Conservation (phyloP, 2,329 filamentous ascomycete species). For the Botrytis tulipae region DNA sequence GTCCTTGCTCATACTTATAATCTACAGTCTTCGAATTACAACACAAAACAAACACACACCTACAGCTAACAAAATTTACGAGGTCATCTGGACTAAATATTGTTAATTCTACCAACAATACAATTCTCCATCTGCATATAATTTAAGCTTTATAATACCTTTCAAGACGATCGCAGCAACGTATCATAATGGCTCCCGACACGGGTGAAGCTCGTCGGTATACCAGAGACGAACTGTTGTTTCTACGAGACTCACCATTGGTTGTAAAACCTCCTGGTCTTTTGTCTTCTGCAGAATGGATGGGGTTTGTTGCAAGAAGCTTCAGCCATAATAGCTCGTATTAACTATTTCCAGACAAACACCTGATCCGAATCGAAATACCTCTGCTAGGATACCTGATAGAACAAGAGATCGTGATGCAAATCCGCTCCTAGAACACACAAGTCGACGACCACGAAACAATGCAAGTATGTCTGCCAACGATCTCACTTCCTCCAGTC, state of each 20-base stretch:
- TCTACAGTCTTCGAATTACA: not conserved
- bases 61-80: not conserved
- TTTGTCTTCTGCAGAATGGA: conserved; percentile 89
- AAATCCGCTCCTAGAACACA: conserved; percentile 35
- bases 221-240: conserved; percentile 70
- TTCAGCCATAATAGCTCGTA: not conserved
- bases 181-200: conserved; percentile 36
- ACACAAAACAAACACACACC: not conserved
- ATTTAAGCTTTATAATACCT: not conserved
- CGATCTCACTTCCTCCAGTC: conserved; percentile 16
- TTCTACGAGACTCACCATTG: conserved; percentile 76
- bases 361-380: conserved; percentile 36
- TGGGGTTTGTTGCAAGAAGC: conserved; percentile 64
- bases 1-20: not conserved
- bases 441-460: conserved; percentile 51
- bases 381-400: conserved; percentile 44
- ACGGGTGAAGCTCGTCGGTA: conserved; percentile 48
- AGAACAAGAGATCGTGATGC: conserved; percentile 44
- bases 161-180: not conserved
- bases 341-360: conserved; percentile 34
- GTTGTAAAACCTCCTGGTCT: conserved; percentile 72
- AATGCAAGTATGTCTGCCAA: conserved; percentile 50
- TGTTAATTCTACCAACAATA: not conserved
- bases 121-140: not conserved
- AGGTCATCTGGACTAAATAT: not conserved